Base-by-base conservation (phyloP, 108 stramenopile genomes). In the Stephanodiscus minutulus region DNA sequence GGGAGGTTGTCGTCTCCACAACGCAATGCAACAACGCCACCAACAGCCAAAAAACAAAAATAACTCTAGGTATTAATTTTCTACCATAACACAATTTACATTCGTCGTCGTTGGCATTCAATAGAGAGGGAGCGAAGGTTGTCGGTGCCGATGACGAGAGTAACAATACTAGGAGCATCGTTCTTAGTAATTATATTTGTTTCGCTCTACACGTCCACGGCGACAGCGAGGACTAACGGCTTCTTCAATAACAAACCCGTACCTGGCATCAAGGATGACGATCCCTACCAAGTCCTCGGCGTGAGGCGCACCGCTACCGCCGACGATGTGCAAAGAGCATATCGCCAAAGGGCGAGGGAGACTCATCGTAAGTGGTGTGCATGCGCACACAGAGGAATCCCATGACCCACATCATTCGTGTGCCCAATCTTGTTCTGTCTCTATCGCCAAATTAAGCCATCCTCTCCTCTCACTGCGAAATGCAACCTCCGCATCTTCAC, bases 241-340 rank as follows among this genome's bases (percentile, higher is more conserved):
- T 22, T 22, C 53, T 54, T 24, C 53, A 24, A 24, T 24, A 18
- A 54, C 21, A 54, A 54, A 54, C 22, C 53, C 21, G 21, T 3
- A 24, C 53, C 10, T 3, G 10, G 20, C 21, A 48, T 8, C 7
- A 20, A 20, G 15, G n/a, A 15, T 52, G 55, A 25, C 15, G 61
- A 70, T 39, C 76, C 76, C 68, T 77, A 77, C 53, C 25, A 61
- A 60, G 43, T 70, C 20, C 46, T 77, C 52, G 60, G 60, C 39
- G 37, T 81, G 64, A 59, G 21, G 17, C 62, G 61, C 7, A 62
- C 53, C 28, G 62, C 68, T 59, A 66, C 67, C 46, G 21, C 20
- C 21, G 57, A 69, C 44, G 49, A 62, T n/a, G 75, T 81, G 62
- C 68, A 75, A 53, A 75, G 66, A 35, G 74, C 74, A n/a, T 81